Percentiles rank a stretch among this genome's conserved stretches.
These are phyloP conservation scores for Syzygium aromaticum DNA, from an alignment of 345 rosid genomes.

Conservation along the genomic window DNA sequence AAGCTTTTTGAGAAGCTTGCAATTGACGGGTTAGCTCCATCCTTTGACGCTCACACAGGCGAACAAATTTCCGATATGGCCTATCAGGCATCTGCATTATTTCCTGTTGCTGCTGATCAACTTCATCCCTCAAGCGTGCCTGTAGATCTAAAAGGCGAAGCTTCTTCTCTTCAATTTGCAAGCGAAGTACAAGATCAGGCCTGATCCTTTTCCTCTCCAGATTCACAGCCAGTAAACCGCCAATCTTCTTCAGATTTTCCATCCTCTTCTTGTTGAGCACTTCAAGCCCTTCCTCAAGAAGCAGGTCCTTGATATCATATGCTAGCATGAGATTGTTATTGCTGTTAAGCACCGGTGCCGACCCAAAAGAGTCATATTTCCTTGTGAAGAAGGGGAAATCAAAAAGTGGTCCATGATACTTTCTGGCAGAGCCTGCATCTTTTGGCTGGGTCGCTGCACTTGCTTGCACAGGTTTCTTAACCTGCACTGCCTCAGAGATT, in stretches of 20 bases:
- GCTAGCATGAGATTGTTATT: slow-evolving; percentile 74
- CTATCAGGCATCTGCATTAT: slow-evolving; percentile 99
- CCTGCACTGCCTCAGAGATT: slow-evolving; percentile 52
- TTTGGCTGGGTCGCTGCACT: slow-evolving; percentile 48
- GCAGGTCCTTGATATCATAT: slow-evolving; percentile 87
- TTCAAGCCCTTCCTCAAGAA: slow-evolving; percentile 84
- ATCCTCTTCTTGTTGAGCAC: slow-evolving; percentile 68
- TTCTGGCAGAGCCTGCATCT: slow-evolving; percentile 73
- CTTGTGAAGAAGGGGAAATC: slow-evolving; percentile 99
- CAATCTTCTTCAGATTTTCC: slow-evolving; percentile 76
- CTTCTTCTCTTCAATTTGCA: slow-evolving; percentile 97
- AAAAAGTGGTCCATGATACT: slow-evolving; percentile 96
- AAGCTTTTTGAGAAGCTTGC: slow-evolving; percentile 74
- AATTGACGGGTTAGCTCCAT: slow-evolving; percentile 88
- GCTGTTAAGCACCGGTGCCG: slow-evolving; percentile 52
- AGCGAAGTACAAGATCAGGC: slow-evolving; percentile 96
- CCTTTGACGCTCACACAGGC: slow-evolving; percentile 94
- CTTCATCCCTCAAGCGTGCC: slow-evolving; percentile 84
- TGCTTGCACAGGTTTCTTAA: slow-evolving; percentile 58
- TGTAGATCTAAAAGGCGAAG: slow-evolving; percentile 73
- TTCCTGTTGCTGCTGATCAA: slow-evolving; percentile 93
- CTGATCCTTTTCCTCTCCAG: slow-evolving; percentile 94
- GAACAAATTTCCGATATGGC: slow-evolving; percentile 94
- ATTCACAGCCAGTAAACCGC: slow-evolving; percentile 68
- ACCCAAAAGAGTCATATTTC: slow-evolving; percentile 81